phyloP scores from a whole-genome alignment of 208 protist genomes.

The Leishmania major region DNA sequence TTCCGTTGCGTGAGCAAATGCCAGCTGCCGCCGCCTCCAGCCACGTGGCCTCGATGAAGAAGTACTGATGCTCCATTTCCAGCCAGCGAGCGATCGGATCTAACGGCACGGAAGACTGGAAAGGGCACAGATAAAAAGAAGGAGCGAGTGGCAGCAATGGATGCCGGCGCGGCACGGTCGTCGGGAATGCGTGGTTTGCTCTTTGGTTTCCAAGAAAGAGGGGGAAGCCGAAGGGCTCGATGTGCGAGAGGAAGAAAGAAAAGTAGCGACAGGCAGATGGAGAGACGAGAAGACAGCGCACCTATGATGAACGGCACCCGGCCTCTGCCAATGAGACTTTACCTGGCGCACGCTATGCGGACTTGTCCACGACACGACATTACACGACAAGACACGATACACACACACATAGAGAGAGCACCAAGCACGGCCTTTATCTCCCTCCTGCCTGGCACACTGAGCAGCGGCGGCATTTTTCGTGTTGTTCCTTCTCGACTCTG shows the following conservation, averaged over 20 bases:
- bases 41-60: slow-evolving; percentile 37
- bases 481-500: not conserved
- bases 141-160: not conserved
- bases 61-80: slow-evolving; percentile 9
- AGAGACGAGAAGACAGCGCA: not conserved
- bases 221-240: not conserved
- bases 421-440: not conserved
- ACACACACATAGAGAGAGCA: not conserved
- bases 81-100: not conserved
- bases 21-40: slow-evolving; percentile 46
- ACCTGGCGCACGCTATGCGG: not conserved
- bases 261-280: not conserved
- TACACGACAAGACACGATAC: too few relatives aligned
- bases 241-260: not conserved
- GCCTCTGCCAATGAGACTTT: not conserved
- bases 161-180: not conserved
- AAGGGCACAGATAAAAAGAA: not conserved
- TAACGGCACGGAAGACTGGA: not conserved
- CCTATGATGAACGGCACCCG: not conserved
- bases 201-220: not conserved
- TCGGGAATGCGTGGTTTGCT: not conserved
- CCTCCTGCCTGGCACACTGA: not conserved
- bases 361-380: not conserved
- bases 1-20: slow-evolving; percentile 25
- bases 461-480: not conserved